These are phyloP conservation scores for Botryosphaeria agaves DNA, from an alignment of 2,329 filamentous ascomycete species.

Conservation along the genomic window DNA sequence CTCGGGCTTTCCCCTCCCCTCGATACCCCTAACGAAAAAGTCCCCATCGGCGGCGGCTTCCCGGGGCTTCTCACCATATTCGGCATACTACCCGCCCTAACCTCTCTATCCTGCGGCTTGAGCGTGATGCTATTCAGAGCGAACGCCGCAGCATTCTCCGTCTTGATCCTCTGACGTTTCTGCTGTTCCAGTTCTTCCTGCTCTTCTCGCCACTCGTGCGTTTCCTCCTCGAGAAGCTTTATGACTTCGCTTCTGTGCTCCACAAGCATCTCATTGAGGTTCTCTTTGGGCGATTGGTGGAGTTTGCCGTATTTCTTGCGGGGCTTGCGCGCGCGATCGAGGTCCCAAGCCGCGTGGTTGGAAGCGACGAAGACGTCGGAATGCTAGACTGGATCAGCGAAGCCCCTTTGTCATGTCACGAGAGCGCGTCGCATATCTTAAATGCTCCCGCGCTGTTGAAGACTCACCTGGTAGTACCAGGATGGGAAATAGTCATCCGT, in stretches of 20 bases:
- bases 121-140: neutral
- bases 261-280: slow-evolving; percentile 38
- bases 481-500: slow-evolving; percentile 55
- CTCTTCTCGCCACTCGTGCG: slow-evolving; percentile 16
- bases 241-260: slow-evolving; percentile 34
- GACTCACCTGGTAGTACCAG: slow-evolving; percentile 59
- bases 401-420: no score
- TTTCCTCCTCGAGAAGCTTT: slow-evolving; percentile 24
- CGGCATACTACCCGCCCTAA: slow-evolving; percentile 3
- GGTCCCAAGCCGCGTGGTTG: slow-evolving; percentile 59
- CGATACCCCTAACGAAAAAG: no score
- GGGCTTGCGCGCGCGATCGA: slow-evolving; percentile 36
- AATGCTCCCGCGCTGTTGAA: no score
- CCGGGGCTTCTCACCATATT: slow-evolving; percentile 1
- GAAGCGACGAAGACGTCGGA: slow-evolving; percentile 63
- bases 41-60: slow-evolving; percentile 7
- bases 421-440: no score
- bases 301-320: slow-evolving; percentile 39
- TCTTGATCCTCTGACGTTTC: neutral
- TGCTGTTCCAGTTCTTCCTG: neutral
- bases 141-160: neutral
- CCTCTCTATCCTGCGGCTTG: slow-evolving; percentile 1
- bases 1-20: no score
- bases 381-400: slow-evolving; percentile 23
- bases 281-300: slow-evolving; percentile 24